Evolutionary conservation across 805 yeast species (phyloP).

Genomic region (Suhomyces pyralidae): DNA sequence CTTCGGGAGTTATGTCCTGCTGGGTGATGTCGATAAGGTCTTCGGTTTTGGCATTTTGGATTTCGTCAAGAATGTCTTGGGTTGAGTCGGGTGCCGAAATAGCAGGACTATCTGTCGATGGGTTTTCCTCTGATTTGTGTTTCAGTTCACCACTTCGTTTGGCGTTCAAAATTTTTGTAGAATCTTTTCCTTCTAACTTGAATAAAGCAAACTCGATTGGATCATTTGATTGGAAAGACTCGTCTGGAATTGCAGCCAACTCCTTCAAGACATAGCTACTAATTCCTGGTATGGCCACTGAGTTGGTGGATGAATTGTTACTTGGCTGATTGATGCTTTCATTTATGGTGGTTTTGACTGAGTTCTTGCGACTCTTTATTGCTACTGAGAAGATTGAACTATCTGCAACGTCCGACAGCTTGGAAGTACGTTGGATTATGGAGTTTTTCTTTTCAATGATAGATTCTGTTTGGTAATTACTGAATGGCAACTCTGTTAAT

Average conservation of each 20-base stretch:
- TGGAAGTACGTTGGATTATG: conserved; percentile 14
- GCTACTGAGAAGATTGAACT: conserved; percentile 36
- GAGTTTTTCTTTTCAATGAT: conserved; percentile 8
- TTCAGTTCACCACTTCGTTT: not conserved
- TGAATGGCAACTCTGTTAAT: conserved; percentile 39
- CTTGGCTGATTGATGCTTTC: conserved; percentile 6
- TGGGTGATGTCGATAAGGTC: conserved; percentile 28
- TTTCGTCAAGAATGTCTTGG: conserved; percentile 36
- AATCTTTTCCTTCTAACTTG: conserved; percentile 70
- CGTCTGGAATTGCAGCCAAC: conserved; percentile 84
- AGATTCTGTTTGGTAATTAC: conserved; percentile 6
- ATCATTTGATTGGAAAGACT: conserved; percentile 56
- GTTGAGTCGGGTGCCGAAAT: conserved; percentile 12
- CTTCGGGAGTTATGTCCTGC: conserved; percentile 16
- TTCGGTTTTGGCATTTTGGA: conserved; percentile 38
- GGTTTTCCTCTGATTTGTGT: not conserved
- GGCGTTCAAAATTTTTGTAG: not conserved
- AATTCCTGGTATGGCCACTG: conserved; percentile 55
- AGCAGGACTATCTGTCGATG: not conserved
- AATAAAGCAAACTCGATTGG: conserved; percentile 72
- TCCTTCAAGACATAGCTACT: conserved; percentile 45
- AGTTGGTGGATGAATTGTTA: conserved; percentile 11
- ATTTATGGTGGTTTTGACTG: conserved; percentile 7
- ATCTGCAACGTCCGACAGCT: conserved; percentile 28
- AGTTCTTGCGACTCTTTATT: conserved; percentile 17